These are phyloP conservation scores for Ganoderma resinaceum DNA, from an alignment of 1,284 basidiomycete genomes.

Conservation along the genomic window DNA sequence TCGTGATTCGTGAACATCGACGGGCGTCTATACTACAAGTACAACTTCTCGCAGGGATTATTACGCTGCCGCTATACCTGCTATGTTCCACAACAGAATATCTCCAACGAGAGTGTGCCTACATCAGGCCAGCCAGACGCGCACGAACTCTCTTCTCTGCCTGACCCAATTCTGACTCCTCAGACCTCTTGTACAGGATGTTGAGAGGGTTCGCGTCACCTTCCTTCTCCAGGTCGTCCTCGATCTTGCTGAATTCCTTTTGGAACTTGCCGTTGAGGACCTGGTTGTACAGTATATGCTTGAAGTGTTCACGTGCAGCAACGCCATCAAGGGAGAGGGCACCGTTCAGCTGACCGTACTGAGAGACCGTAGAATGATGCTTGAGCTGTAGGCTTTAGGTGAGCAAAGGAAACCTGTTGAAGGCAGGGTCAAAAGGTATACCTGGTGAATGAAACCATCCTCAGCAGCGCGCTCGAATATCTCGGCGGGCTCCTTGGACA, in stretches of 20 bases:
- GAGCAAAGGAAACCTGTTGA: neutral
- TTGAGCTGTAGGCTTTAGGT: slow-evolving; percentile 51
- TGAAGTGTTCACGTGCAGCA: slow-evolving; percentile 57
- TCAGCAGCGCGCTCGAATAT: slow-evolving; percentile 74
- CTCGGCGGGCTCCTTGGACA: slow-evolving; percentile 77
- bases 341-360: slow-evolving; percentile 67
- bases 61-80: neutral
- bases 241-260: slow-evolving; percentile 60
- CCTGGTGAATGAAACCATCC: slow-evolving; percentile 68
- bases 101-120: slow-evolving; percentile 19
- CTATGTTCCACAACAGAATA: slow-evolving; percentile 3
- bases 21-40: slow-evolving; percentile 12
- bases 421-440: slow-evolving; percentile 24
- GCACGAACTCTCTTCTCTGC: slow-evolving; percentile 66
- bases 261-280: slow-evolving; percentile 68
- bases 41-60: slow-evolving; percentile 3
- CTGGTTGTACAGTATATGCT: slow-evolving; percentile 65
- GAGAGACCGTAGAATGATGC: slow-evolving; percentile 67
- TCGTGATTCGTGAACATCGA: neutral
- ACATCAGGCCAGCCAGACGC: slow-evolving; percentile 52
- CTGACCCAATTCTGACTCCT: slow-evolving; percentile 59
- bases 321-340: slow-evolving; percentile 62
- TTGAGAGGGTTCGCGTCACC: slow-evolving; percentile 63
- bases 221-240: slow-evolving; percentile 65
- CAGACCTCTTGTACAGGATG: slow-evolving; percentile 56